Percentiles rank a stretch among this genome's conserved stretches.
Conservation (phyloP, 805 yeast genomes). For the Candida verbasci region DNA sequence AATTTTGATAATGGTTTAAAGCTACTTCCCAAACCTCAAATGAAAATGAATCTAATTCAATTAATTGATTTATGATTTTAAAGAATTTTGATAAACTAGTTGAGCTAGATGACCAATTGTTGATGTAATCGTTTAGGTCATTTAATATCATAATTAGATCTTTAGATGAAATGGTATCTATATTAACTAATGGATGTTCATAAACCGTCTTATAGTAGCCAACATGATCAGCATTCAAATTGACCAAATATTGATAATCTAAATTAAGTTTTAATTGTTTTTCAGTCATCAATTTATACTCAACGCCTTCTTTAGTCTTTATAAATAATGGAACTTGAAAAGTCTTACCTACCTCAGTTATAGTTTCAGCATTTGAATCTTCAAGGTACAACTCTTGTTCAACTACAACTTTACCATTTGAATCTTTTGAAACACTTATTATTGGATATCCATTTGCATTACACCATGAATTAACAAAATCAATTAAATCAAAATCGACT, state of each 20-base stretch:
- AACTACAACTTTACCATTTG: constrained; percentile 14
- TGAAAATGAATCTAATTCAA: constrained; percentile 18
- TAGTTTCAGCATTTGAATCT: constrained; percentile 16
- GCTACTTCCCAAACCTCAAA: constrained; percentile 32
- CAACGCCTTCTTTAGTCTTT: constrained; percentile 19
- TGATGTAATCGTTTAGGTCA: constrained; percentile 38
- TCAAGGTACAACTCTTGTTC: constrained; percentile 36
- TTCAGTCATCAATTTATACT: constrained; percentile 40
- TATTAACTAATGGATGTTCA: constrained; percentile 17
- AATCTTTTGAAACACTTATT: constrained; percentile 15
- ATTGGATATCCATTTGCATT: constrained; percentile 58
- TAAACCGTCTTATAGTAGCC: constrained; percentile 52
- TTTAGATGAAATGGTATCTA: constrained; percentile 18
- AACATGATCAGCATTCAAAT: constrained; percentile 40
- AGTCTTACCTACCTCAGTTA: constrained; percentile 51
- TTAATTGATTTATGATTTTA: constrained; percentile 23
- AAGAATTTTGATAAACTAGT: constrained; percentile 29
- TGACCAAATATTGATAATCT: constrained; percentile 22
- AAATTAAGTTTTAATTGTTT: constrained; percentile 29
- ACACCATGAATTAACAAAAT: constrained; percentile 58
- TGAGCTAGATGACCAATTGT: constrained; percentile 14
- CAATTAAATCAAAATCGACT: constrained; percentile 40
- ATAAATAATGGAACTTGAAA: constrained; percentile 59
- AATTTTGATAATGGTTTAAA: constrained; percentile 29
- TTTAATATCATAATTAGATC: constrained; percentile 23